These are phyloP conservation scores for Tricholomella constricta DNA, from an alignment of 768 basidiomycete species.

Conservation along the genomic window DNA sequence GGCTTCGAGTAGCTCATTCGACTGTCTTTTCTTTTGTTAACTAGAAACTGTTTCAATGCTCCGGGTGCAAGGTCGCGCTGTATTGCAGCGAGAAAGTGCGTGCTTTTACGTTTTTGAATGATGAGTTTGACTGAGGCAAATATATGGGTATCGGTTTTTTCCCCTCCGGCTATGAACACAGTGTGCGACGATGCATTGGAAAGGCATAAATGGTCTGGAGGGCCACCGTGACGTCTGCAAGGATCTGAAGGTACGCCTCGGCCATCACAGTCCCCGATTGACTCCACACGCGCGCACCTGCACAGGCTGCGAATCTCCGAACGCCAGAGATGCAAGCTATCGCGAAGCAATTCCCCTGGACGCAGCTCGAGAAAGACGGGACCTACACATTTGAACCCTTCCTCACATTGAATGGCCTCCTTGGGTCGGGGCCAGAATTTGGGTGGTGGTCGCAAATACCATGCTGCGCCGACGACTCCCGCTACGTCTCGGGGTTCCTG, in stretches of 20 bases:
- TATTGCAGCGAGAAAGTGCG: constrained; percentile 12
- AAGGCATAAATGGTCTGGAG: neutral
- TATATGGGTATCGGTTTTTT: too few species aligned
- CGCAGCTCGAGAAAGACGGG: constrained; percentile 13
- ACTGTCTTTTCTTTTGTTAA: neutral
- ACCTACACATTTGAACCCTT: constrained; percentile 14
- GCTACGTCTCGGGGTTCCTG: constrained; percentile 33
- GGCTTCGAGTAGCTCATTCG: too few species aligned
- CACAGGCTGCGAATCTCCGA: neutral
- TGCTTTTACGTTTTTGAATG: neutral
- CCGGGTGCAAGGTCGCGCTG: constrained; percentile 6
- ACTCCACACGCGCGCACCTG: too few species aligned
- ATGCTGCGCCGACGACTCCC: constrained; percentile 12
- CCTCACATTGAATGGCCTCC: constrained; percentile 22
- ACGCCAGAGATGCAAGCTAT: constrained; percentile 18
- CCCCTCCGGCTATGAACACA: too few species aligned
- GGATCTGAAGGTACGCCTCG: neutral
- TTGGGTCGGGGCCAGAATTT: constrained; percentile 36
- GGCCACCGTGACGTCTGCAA: neutral
- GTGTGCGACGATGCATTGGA: constrained; percentile 8
- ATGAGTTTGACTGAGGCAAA: neutral
- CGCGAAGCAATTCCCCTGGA: constrained; percentile 27
- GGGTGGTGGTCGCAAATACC: constrained; percentile 41
- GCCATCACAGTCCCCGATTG: too few species aligned
- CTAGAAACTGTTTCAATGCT: constrained; percentile 10